Conservation (phyloP, 2,329 filamentous ascomycete species). For the Aspergillus ustus region DNA sequence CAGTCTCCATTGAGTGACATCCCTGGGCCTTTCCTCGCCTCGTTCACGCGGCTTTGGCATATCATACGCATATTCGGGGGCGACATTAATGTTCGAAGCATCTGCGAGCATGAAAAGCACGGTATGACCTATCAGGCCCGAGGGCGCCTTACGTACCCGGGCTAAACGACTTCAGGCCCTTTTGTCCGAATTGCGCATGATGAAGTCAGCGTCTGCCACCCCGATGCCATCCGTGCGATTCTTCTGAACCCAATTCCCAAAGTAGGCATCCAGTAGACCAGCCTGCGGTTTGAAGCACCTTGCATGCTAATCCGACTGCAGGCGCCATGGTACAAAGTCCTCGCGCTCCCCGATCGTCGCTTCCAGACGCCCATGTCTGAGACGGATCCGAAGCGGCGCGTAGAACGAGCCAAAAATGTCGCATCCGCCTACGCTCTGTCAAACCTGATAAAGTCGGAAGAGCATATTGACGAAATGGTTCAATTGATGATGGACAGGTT, state of each 20-base stretch:
- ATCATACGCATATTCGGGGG: slow-evolving; percentile 8
- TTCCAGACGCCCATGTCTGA: slow-evolving; percentile 7
- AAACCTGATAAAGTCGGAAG: slow-evolving; percentile 1
- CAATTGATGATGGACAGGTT: neutral
- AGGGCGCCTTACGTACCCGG: neutral
- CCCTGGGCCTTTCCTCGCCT: slow-evolving; percentile 10
- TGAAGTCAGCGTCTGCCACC: slow-evolving; percentile 14
- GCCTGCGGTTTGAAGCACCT: no score
- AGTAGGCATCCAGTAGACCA: neutral
- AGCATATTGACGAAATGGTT: neutral
- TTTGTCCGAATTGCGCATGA: slow-evolving; percentile 13
- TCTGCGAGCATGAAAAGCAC: slow-evolving; percentile 3
- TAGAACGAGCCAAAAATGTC: slow-evolving; percentile 9
- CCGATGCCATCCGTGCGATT: neutral
- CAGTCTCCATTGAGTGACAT: slow-evolving; percentile 1
- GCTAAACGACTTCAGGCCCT: neutral
- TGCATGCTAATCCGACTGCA: neutral
- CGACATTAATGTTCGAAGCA: slow-evolving; percentile 2
- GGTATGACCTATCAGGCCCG: neutral
- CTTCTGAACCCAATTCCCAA: slow-evolving; percentile 6
- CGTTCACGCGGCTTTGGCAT: slow-evolving; percentile 9
- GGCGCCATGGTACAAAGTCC: slow-evolving; percentile 7
- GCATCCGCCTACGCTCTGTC: slow-evolving; percentile 4
- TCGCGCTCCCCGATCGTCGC: neutral
- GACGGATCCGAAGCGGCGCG: slow-evolving; percentile 2